A percentile compares a stretch with the other conserved stretches of the same genome.
Evolutionary conservation across 208 protist genomes (phyloP).

Genomic region (Crithidia thermophila): DNA sequence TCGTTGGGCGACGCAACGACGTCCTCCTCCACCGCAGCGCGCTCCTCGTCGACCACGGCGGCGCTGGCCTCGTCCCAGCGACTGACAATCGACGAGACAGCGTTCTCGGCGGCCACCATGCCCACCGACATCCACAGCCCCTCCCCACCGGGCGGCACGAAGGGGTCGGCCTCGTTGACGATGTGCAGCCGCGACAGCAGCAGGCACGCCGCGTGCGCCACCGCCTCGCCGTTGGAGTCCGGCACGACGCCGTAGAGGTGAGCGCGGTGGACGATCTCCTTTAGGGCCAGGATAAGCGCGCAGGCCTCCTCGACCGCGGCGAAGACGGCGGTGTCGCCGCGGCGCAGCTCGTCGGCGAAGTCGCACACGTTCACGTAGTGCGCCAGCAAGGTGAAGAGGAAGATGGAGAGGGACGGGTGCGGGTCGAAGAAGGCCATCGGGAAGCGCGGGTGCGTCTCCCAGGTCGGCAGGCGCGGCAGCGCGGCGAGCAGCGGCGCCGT

Average conservation of each 20-base stretch:
- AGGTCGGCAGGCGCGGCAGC: conserved; percentile 25
- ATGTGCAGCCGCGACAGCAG: conserved; percentile 71
- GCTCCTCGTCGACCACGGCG: conserved; percentile 28
- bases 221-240: conserved; percentile 63
- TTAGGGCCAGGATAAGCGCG: conserved; percentile 72
- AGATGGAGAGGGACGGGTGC: conserved; percentile 67
- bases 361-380: conserved; percentile 78
- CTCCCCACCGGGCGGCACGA: conserved; percentile 41
- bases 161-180: conserved; percentile 65
- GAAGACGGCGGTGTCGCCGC: conserved; percentile 29
- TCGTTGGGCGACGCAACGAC: background rate
- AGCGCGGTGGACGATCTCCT: conserved; percentile 73
- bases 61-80: conserved; percentile 39
- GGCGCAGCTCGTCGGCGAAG: conserved; percentile 62
- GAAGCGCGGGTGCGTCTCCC: conserved; percentile 28
- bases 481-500: background rate
- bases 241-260: conserved; percentile 79
- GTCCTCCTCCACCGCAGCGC: conserved; percentile 12
- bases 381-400: conserved; percentile 77
- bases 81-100: conserved; percentile 13
- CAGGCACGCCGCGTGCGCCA: conserved; percentile 62
- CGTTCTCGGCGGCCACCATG: conserved; percentile 23
- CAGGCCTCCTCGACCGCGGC: conserved; percentile 43
- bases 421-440: conserved; percentile 64
- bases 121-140: conserved; percentile 59